Percentiles rank a stretch among this genome's conserved stretches.
Evolutionary conservation across 805 yeast genomes (phyloP).

Genomic region (Myxozyma geophila): DNA sequence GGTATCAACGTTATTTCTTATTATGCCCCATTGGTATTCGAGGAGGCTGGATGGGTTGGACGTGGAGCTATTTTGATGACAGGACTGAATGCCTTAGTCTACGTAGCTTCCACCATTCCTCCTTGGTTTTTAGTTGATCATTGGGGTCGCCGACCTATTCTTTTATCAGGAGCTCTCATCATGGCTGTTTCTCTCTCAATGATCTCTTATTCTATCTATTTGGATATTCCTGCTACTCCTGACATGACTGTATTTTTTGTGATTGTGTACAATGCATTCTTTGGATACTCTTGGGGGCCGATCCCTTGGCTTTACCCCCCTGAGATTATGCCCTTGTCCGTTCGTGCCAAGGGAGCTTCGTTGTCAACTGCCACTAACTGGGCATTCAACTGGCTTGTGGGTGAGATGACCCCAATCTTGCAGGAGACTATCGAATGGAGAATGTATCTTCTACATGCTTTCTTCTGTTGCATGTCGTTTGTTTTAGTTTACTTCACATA

Average conservation of each 20-base stretch:
- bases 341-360: constrained; percentile 89
- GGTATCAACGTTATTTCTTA: constrained; percentile 93
- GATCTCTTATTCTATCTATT: constrained; percentile 65
- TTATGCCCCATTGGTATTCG: constrained; percentile 92
- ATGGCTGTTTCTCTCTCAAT: constrained; percentile 74
- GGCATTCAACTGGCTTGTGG: constrained; percentile 90
- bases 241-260: constrained; percentile 75
- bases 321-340: constrained; percentile 70
- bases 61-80: constrained; percentile 88
- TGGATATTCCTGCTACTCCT: constrained; percentile 62
- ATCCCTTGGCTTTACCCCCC: constrained; percentile 40
- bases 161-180: constrained; percentile 73
- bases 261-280: constrained; percentile 74
- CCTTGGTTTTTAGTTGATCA: constrained; percentile 90
- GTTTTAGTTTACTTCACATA: constrained; percentile 71
- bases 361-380: constrained; percentile 90
- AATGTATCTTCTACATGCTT: constrained; percentile 79
- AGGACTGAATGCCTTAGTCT: constrained; percentile 70
- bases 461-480: constrained; percentile 74
- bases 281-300: constrained; percentile 87
- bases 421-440: constrained; percentile 79
- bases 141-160: constrained; percentile 90
- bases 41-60: constrained; percentile 85
- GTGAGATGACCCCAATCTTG: constrained; percentile 86
- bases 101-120: constrained; percentile 71